Evolutionary conservation across 805 yeast species (phyloP).

Genomic region (Danielia reshetovae): DNA sequence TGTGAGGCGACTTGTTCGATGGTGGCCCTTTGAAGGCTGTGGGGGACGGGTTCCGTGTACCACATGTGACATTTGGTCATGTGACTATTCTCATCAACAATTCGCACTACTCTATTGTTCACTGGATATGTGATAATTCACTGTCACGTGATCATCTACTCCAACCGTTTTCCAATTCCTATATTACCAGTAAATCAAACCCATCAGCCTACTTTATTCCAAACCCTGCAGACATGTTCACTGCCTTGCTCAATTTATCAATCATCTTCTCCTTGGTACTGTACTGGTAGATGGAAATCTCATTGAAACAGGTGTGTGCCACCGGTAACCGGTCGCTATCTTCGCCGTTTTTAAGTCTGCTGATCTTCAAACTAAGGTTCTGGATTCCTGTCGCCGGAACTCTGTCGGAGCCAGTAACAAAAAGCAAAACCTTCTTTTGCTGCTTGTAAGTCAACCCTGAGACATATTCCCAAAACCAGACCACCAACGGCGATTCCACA

Average conservation of each 20-base stretch:
- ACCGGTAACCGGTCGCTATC: conserved; percentile 60
- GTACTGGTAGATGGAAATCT: conserved; percentile 73
- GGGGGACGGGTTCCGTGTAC: no score
- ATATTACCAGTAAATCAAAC: no score
- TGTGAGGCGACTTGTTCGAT: no score
- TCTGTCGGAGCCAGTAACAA: conserved; percentile 88
- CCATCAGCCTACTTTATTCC: conserved; percentile 65
- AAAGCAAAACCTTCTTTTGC: conserved; percentile 64
- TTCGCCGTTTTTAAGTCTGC: conserved; percentile 33
- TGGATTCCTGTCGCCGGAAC: conserved; percentile 91
- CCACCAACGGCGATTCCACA: conserved; percentile 38
- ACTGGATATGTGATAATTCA: no score
- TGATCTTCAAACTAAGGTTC: conserved; percentile 68
- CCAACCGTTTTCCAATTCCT: no score
- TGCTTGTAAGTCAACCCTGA: conserved; percentile 37
- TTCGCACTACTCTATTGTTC: no score
- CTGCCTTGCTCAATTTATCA: conserved; percentile 61
- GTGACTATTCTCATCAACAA: no score
- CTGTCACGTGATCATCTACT: no score
- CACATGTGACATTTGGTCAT: no score
- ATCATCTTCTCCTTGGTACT: conserved; percentile 48
- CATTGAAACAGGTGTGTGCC: conserved; percentile 95
- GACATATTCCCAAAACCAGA: conserved; percentile 89
- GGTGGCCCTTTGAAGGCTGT: no score
- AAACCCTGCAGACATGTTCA: conserved; percentile 81